Evolutionary conservation across 345 rosid species (phyloP), one percentile per base, ranked within the genome.

Genomic region (Bruguiera parviflora): DNA sequence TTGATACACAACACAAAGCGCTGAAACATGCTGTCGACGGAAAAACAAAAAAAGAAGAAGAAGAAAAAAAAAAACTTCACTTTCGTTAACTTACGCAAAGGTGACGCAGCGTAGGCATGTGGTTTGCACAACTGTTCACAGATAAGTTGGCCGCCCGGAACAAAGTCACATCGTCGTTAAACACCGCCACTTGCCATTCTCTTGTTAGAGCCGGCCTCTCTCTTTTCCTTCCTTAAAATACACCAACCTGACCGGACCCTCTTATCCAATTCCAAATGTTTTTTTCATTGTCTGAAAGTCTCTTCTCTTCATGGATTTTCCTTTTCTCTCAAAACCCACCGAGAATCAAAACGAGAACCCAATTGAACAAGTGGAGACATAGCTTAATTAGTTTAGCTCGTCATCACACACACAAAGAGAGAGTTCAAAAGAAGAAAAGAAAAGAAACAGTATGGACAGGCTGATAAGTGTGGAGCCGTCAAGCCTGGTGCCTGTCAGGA

Each of bases 391-490:
- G 55, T 47, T 53, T 29, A 37, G 43, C 43, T 37, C 47, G 11
- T 39, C 47, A 2, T 8, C 47, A 39, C 47, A 10, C 35, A 6
- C 35, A 32, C 35, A 32, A 0, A 32, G 8, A 32, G 6, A 32
- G 1, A 6, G 35, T 32, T n/a, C n/a, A 0, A 32, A 32, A 32
- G 5, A 32, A 32, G 28, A 27, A 27, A 27, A 32, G 0, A 15
- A 37, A 51, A 29, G 33, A 32, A 33, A 25, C 8, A 11, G 61
- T 39, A 88, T 86, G 93, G 89, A 86, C 58, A 75, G 90, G 80
- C 88, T 88, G 19, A 77, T 88, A 21, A 76, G 85, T 49, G 71
- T 86, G 75, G 89, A 86, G 76, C 90, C 90, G 11, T 88, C 89
- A 7, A 86, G 65, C 61, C 47, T 80, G 21, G 84, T 82, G 10